phyloP scores from a whole-genome alignment of 768 basidiomycete species.

The Auriscalpium microsporum region DNA sequence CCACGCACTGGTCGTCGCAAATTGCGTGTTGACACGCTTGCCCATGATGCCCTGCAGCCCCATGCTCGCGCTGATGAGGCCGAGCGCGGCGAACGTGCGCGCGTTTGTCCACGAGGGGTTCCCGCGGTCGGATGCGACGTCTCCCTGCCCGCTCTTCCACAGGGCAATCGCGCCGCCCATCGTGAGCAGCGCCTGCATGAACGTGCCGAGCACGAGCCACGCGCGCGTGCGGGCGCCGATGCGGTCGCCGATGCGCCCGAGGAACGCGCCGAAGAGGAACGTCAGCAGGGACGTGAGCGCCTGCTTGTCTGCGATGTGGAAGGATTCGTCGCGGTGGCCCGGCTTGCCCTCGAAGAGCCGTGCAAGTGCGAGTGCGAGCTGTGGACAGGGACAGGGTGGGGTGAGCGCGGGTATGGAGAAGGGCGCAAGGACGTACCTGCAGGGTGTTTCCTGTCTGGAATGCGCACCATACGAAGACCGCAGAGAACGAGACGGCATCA shows the following conservation, averaged over 20 bases:
- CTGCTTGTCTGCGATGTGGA: conserved; percentile 78
- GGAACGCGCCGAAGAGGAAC: conserved; percentile 71
- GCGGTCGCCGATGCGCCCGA: conserved; percentile 79
- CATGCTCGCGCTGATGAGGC: conserved; percentile 70
- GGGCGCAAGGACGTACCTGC: conserved; percentile 35
- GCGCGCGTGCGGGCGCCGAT: conserved; percentile 63
- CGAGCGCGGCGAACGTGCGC: conserved; percentile 61
- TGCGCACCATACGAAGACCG: conserved; percentile 77
- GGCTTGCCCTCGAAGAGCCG: conserved; percentile 57
- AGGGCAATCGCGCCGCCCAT: conserved; percentile 64
- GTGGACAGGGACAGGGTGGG: conserved; percentile 5
- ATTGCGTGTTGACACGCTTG: conserved; percentile 73
- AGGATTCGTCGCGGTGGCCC: conserved; percentile 42
- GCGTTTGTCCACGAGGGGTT: conserved; percentile 65
- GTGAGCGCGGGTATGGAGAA: background rate
- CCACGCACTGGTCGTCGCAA: conserved; percentile 62
- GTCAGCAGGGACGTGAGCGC: conserved; percentile 70
- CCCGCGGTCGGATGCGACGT: conserved; percentile 44
- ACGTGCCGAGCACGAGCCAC: conserved; percentile 67
- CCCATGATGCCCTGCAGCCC: conserved; percentile 84
- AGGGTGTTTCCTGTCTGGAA: conserved; percentile 78
- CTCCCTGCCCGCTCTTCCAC: conserved; percentile 57
- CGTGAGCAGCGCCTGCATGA: conserved; percentile 69
- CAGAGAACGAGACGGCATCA: conserved; percentile 66
- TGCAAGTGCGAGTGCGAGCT: conserved; percentile 75